These are phyloP conservation scores for Dioscorea alata DNA, from an alignment of 106 monocot genomes.

Conservation along the genomic window DNA sequence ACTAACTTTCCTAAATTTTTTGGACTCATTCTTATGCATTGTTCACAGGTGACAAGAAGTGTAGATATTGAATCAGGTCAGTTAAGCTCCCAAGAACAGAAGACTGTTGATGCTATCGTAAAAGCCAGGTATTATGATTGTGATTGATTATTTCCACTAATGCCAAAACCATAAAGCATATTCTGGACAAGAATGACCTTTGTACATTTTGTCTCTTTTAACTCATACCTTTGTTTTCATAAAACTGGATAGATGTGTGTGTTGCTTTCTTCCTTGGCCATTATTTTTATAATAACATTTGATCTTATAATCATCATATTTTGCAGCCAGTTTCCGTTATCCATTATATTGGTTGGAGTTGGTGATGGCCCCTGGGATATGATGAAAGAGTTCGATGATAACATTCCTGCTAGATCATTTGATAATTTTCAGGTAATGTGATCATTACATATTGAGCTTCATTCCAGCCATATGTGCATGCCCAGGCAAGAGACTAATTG, in stretches of 20 bases:
- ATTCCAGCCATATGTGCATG: too few species aligned
- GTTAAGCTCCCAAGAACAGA: slow-evolving; percentile 74
- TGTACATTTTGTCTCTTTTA: too few species aligned
- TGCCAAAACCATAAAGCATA: too few species aligned
- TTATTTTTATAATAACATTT: neutral
- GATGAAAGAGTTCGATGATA: slow-evolving; percentile 97
- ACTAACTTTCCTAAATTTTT: too few species aligned
- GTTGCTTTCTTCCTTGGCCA: neutral
- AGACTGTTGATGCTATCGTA: slow-evolving; percentile 81
- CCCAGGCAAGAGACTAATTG: too few species aligned
- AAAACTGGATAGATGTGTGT: too few species aligned
- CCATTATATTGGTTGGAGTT: slow-evolving; percentile 92
- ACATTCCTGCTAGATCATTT: slow-evolving; percentile 73
- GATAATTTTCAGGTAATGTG: slow-evolving; percentile 69
- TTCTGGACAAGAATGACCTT: too few species aligned
- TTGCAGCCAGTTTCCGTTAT: slow-evolving; percentile 83
- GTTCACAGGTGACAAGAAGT: slow-evolving; percentile 77
- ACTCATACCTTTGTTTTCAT: too few species aligned
- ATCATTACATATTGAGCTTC: too few species aligned
- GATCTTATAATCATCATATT: neutral
- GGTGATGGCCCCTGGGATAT: slow-evolving; percentile 99
- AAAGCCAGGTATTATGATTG: slow-evolving; percentile 54
- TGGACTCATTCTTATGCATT: neutral
- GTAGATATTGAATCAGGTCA: slow-evolving; percentile 58
- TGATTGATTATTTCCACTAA: too few species aligned